Conservation (phyloP, 2,329 filamentous ascomycete species). For the Colletotrichum sp. region DNA sequence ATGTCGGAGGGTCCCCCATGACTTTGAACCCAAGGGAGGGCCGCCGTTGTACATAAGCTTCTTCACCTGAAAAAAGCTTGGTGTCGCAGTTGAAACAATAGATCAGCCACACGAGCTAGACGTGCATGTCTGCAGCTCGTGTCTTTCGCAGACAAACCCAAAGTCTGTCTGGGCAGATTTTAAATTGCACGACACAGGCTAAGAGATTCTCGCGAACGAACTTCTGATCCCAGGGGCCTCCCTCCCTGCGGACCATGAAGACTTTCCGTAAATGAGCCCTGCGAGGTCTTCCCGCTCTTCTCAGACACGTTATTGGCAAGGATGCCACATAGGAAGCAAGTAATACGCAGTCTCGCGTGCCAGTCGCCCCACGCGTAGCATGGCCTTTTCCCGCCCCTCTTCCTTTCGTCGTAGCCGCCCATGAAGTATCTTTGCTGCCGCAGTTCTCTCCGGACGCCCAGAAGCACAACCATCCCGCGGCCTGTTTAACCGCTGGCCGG, state of each 20-base stretch:
- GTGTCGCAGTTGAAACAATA: conserved; percentile 3
- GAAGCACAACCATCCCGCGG: not conserved
- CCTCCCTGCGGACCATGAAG: not conserved
- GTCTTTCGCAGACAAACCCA: not conserved
- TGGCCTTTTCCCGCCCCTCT: not conserved
- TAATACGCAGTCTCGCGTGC: not conserved
- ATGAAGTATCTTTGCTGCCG: not conserved
- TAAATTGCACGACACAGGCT: not conserved
- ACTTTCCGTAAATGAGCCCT: not conserved
- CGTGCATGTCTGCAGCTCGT: not conserved
- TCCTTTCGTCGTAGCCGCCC: not conserved
- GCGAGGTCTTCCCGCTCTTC: not conserved
- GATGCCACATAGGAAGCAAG: not conserved
- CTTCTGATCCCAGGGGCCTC: not conserved
- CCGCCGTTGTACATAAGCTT: not conserved
- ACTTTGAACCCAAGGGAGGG: not conserved
- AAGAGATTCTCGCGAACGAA: not conserved
- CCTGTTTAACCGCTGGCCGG: not conserved
- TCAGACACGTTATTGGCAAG: not conserved
- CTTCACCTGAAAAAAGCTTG: conserved; percentile 7
- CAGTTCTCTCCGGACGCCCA: not conserved
- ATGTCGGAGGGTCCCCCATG: not conserved
- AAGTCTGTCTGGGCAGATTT: not conserved
- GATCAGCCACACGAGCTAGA: not conserved
- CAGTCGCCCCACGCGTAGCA: not conserved